phyloP scores from a whole-genome alignment of 2,329 filamentous ascomycete species.

The Pseudogymnoascus verrucosus region DNA sequence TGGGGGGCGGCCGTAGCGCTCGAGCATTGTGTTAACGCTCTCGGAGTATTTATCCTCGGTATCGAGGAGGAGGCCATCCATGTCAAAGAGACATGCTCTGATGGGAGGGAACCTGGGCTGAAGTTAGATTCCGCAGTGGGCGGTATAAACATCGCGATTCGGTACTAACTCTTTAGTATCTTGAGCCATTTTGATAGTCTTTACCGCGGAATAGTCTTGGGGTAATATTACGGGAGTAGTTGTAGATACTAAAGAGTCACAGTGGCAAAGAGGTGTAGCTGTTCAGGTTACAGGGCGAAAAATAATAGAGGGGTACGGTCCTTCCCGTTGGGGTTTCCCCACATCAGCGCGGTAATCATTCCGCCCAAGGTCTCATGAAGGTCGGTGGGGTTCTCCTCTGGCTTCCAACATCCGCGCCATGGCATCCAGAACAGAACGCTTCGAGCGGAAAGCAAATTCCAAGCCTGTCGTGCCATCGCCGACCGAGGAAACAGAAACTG shows the following conservation, averaged over 20 bases:
- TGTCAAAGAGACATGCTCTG: constrained; percentile 92
- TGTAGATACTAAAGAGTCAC: constrained; percentile 2
- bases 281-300: not conserved
- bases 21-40: constrained; percentile 74
- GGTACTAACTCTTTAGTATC: constrained; percentile 6
- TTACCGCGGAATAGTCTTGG: constrained; percentile 3
- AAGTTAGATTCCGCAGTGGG: constrained; percentile 7
- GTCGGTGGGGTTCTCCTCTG: not conserved
- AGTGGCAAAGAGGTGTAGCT: not conserved
- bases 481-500: constrained; percentile 21
- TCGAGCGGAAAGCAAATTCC: constrained; percentile 22
- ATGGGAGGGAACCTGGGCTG: constrained; percentile 62
- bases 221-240: not conserved
- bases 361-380: not conserved
- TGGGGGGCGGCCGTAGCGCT: constrained; percentile 60
- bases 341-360: not conserved
- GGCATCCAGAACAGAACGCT: constrained; percentile 26
- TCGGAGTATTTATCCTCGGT: constrained; percentile 87
- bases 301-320: constrained; percentile 3
- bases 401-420: constrained; percentile 16
- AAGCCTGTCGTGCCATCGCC: constrained; percentile 9
- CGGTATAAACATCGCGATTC: not conserved
- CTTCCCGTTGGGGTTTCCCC: not conserved
- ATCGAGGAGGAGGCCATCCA: constrained; percentile 94
- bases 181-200: not conserved